phyloP scores from a whole-genome alignment of 129 eudicot species.

The Helianthus annuus region DNA sequence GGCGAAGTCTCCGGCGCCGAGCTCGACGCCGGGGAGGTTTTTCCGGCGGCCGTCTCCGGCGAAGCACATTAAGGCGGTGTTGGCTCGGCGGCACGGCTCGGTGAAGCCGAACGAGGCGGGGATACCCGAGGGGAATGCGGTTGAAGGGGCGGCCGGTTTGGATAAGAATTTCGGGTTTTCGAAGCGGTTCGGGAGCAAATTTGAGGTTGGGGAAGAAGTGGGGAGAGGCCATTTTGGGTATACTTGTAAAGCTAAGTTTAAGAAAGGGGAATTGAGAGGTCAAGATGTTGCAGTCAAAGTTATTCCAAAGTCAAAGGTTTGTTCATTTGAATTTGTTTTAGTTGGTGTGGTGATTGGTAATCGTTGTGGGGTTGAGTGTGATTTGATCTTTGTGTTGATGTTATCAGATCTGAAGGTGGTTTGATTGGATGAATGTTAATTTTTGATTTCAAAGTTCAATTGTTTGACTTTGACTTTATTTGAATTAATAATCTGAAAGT shows the following conservation, averaged over 20 bases:
- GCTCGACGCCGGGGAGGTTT: constrained; percentile 68
- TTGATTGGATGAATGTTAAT: constrained; percentile 1
- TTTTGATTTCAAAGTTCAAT: neutral
- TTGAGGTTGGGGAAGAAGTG: constrained; percentile 82
- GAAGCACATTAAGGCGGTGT: constrained; percentile 69
- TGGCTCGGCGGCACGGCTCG: constrained; percentile 70
- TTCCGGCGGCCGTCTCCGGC: constrained; percentile 89
- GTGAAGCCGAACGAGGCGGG: constrained; percentile 71
- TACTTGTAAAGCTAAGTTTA: constrained; percentile 68
- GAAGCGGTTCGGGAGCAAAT: constrained; percentile 65
- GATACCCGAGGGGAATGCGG: constrained; percentile 54
- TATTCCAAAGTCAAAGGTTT: constrained; percentile 86
- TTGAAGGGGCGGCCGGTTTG: constrained; percentile 44
- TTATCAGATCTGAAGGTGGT: constrained; percentile 40
- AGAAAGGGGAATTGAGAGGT: constrained; percentile 83
- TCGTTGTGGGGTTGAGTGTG: neutral
- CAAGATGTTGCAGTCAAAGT: constrained; percentile 91
- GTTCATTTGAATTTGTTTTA: neutral
- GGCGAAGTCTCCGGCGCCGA: constrained; percentile 60
- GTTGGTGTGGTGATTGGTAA: neutral
- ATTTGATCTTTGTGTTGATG: constrained; percentile 20
- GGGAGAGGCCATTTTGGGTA: constrained; percentile 97
- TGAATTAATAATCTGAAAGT: neutral
- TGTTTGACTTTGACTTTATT: constrained; percentile 3
- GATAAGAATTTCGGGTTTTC: constrained; percentile 90